Percentiles rank a stretch among this genome's conserved stretches.
Conservation (phyloP, 1,284 basidiomycete genomes). For the Ganoderma multipileum region DNA sequence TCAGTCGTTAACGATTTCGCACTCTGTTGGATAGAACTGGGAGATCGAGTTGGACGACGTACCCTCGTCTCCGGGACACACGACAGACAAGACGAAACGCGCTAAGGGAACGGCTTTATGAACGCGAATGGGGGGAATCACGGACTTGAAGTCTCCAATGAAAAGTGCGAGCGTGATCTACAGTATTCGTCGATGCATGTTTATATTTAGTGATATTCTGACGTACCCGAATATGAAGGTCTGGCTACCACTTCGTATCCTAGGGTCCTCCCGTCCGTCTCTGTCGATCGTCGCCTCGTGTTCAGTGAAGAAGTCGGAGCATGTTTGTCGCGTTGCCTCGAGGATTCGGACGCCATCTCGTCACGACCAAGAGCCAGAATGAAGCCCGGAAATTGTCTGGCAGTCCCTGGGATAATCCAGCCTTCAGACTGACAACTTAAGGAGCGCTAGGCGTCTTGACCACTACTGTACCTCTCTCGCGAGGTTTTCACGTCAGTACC, state of each 20-base stretch:
- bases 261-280: background rate
- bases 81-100: background rate
- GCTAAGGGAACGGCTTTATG: background rate
- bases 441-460: too few relatives aligned
- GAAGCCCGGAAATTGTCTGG: too few relatives aligned
- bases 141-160: background rate
- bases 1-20: background rate
- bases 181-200: background rate
- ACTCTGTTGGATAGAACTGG: background rate
- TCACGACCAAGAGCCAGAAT: too few relatives aligned
- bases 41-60: constrained; percentile 5
- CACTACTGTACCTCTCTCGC: too few relatives aligned
- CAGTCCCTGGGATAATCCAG: too few relatives aligned
- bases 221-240: background rate
- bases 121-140: background rate
- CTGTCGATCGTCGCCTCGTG: background rate
- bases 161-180: background rate
- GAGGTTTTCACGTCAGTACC: too few relatives aligned
- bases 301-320: too few relatives aligned
- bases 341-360: too few relatives aligned
- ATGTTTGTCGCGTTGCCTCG: too few relatives aligned
- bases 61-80: background rate
- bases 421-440: too few relatives aligned
- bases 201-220: background rate
- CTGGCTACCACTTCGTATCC: too few relatives aligned